phyloP scores from a whole-genome alignment of 2,329 filamentous ascomycete genomes.

The Teratosphaeriaceae sp. region DNA sequence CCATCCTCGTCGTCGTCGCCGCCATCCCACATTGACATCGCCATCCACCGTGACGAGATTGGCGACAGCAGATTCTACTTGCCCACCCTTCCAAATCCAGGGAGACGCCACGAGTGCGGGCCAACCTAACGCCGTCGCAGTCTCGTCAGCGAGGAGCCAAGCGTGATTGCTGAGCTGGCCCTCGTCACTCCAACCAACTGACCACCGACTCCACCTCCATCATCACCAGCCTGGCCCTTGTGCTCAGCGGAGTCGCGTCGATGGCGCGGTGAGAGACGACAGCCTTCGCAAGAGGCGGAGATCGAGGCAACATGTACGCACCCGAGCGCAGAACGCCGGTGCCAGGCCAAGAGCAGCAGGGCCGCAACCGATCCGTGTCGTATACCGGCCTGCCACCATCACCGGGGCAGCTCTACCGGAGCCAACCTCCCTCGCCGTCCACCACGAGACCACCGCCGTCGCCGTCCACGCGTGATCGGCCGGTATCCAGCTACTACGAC shows the following conservation, averaged over 20 bases:
- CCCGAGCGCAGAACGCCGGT: background rate
- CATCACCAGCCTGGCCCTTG: too few relatives aligned
- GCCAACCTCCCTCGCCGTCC: background rate
- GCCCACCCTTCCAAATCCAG: too few relatives aligned
- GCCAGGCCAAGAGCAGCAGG: background rate
- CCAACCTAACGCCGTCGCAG: too few relatives aligned
- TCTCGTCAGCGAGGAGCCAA: too few relatives aligned
- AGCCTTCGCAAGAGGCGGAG: too few relatives aligned
- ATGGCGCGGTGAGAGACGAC: too few relatives aligned
- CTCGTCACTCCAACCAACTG: too few relatives aligned
- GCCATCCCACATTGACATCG: background rate
- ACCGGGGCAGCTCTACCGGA: background rate
- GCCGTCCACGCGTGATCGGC: conserved; percentile 31
- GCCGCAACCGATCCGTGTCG: background rate
- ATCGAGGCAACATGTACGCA: background rate
- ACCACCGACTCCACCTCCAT: too few relatives aligned
- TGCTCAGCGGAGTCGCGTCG: too few relatives aligned
- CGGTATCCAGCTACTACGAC: conserved; percentile 44
- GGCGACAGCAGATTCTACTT: too few relatives aligned
- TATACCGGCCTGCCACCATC: conserved; percentile 3
- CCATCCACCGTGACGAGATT: background rate
- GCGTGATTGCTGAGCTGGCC: too few relatives aligned
- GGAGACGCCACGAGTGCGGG: too few relatives aligned
- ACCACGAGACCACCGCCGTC: conserved; percentile 8
- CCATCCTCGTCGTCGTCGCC: background rate